Conservation (phyloP, 495 filamentous ascomycete species). For the Pyrenopolyporus hunteri region DNA sequence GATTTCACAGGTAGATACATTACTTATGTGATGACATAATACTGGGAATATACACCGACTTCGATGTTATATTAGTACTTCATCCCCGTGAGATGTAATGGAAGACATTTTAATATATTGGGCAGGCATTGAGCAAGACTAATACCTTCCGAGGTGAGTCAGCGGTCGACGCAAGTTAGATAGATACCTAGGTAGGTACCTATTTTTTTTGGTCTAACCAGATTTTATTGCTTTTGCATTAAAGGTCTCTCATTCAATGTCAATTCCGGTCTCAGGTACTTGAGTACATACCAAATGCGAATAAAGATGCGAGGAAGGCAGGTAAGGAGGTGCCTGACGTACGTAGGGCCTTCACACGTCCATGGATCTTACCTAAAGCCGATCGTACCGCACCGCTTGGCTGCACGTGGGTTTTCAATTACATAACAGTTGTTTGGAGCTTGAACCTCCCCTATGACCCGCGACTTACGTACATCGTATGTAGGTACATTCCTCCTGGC, state of each 20-base stretch:
- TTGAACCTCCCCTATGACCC: neutral
- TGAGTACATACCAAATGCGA: too few relatives aligned
- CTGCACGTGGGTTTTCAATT: conserved; percentile 27
- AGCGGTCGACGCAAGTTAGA: neutral
- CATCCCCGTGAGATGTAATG: neutral
- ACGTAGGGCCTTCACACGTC: too few relatives aligned
- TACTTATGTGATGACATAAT: too few relatives aligned
- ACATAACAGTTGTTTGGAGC: conserved; percentile 16
- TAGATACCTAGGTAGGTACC: too few relatives aligned
- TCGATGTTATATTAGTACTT: too few relatives aligned
- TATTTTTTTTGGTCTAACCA: too few relatives aligned
- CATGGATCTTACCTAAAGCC: conserved; percentile 16
- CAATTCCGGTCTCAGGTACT: too few relatives aligned
- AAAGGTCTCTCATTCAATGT: too few relatives aligned
- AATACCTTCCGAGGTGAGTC: conserved; percentile 2
- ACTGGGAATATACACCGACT: too few relatives aligned
- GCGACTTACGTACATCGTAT: neutral
- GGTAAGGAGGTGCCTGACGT: too few relatives aligned
- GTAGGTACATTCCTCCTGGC: neutral
- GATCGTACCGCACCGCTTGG: conserved; percentile 13
- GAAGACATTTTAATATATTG: conserved; percentile 4
- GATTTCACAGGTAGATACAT: neutral
- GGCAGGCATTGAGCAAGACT: neutral
- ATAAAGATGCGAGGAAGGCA: too few relatives aligned
- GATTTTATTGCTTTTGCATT: too few relatives aligned